Conservation (phyloP, 768 basidiomycete species). For the Roridomyces roridus region DNA sequence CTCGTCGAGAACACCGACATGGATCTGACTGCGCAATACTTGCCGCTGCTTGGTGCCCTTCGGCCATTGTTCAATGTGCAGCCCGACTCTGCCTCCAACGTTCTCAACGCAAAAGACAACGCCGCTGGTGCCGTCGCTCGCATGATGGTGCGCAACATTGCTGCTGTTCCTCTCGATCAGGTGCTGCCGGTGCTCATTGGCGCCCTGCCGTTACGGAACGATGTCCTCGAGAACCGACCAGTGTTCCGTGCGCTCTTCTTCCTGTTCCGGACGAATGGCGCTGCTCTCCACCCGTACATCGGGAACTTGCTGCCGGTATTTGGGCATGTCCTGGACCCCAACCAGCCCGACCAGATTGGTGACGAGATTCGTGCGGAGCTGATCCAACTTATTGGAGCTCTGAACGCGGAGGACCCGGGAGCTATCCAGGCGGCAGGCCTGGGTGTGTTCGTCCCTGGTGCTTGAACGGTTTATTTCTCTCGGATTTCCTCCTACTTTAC, state of each 20-base stretch:
- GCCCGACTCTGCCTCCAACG: conserved; percentile 65
- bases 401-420: conserved; percentile 77
- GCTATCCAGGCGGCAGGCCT: conserved; percentile 86
- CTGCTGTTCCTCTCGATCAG: conserved; percentile 86
- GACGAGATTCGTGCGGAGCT: conserved; percentile 81
- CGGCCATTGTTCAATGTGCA: conserved; percentile 80
- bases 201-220: conserved; percentile 86
- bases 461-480: conserved; percentile 31
- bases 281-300: conserved; percentile 73
- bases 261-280: conserved; percentile 80
- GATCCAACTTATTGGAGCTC: conserved; percentile 70
- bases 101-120: conserved; percentile 91
- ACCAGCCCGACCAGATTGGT: conserved; percentile 73
- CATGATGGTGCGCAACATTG: conserved; percentile 79
- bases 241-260: conserved; percentile 90
- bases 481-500: conserved; percentile 1
- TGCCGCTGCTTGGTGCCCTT: conserved; percentile 77
- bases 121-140: conserved; percentile 94
- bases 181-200: conserved; percentile 85
- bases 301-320: conserved; percentile 84
- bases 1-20: conserved; percentile 85
- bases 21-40: conserved; percentile 84
- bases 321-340: conserved; percentile 81
- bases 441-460: conserved; percentile 54
- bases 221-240: conserved; percentile 88